Evolutionary conservation across 768 basidiomycete species (phyloP).

Genomic region (Pisolithus albus): DNA sequence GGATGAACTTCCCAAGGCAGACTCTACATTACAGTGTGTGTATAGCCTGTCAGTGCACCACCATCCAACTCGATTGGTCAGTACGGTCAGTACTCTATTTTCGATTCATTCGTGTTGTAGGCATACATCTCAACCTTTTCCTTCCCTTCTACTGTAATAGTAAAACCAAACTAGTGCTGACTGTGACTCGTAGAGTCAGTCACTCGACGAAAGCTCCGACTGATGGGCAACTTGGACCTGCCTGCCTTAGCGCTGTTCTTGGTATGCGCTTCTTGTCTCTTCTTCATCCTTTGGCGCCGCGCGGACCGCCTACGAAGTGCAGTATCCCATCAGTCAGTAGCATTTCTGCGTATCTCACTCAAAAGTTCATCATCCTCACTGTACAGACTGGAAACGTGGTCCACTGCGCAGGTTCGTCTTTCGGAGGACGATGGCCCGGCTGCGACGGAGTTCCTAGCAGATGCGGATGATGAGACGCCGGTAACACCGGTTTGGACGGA

Average conservation of each 20-base stretch:
- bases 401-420: conserved; percentile 50
- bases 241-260: conserved; percentile 50
- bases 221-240: conserved; percentile 43
- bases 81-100: no score
- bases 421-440: conserved; percentile 68
- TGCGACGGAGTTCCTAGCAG: conserved; percentile 57
- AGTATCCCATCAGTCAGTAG: conserved; percentile 55
- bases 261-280: conserved; percentile 45
- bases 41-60: no score
- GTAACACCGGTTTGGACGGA: conserved; percentile 31
- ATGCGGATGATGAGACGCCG: conserved; percentile 47
- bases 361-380: background rate
- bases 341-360: background rate
- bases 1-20: no score
- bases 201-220: conserved; percentile 55
- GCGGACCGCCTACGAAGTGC: conserved; percentile 49
- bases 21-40: no score
- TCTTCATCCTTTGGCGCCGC: conserved; percentile 61
- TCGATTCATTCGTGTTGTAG: no score
- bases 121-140: no score
- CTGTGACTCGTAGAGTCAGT: conserved; percentile 40
- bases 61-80: no score
- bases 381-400: conserved; percentile 52
- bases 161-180: background rate
- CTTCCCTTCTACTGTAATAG: no score